Evolutionary conservation across 345 rosid species (phyloP).

Genomic region (Brassica napus): Da-Ae NC_063442.1:42957501-42958000

Average conservation of each 20-base stretch:
- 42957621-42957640: conserved; percentile 8
- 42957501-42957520: background rate
- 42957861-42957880: conserved; percentile 92
- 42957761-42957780: background rate
- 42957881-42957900: conserved; percentile 94
- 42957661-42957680: conserved; percentile 60
- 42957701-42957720: conserved; percentile 94
- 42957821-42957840: conserved; percentile 89
- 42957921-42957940: conserved; percentile 55
- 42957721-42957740: conserved; percentile 77
- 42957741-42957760: conserved; percentile 27
- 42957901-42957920: conserved; percentile 98
- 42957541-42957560: conserved; percentile 1
- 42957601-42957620: conserved; percentile 3
- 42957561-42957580: background rate
- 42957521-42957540: background rate
- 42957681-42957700: conserved; percentile 87
- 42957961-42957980: conserved; percentile 5
- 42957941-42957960: conserved; percentile 8
- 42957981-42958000: background rate
- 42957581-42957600: conserved; percentile 14
- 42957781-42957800: conserved; percentile 9
- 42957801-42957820: conserved; percentile 59
- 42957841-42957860: conserved; percentile 73
- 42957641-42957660: background rate